Conservation (phyloP, 352 stramenopile genomes). For the Pythium brassicae region DNA sequence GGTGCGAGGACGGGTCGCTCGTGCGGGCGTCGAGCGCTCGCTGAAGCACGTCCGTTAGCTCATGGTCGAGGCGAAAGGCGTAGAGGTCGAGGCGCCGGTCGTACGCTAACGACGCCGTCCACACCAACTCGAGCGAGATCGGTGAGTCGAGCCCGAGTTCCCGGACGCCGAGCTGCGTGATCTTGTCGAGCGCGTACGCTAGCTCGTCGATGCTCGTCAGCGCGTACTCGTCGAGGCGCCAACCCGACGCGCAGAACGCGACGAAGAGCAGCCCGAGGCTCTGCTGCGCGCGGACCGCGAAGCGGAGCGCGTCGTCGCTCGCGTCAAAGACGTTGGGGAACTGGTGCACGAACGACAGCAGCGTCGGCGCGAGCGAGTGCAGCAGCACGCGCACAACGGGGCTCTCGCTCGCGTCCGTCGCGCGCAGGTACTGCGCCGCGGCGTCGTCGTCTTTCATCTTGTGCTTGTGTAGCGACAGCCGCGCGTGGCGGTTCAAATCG, state of each 20-base stretch:
- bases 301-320: conserved; percentile 17
- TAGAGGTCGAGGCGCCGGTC: conserved; percentile 14
- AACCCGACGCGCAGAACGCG: conserved; percentile 26
- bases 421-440: conserved; percentile 15
- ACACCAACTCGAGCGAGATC: conserved; percentile 11
- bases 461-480: conserved; percentile 44
- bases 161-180: conserved; percentile 16
- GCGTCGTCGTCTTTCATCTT: conserved; percentile 28
- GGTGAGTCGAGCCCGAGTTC: background rate
- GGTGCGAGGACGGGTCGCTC: background rate
- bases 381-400: conserved; percentile 35
- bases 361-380: conserved; percentile 32
- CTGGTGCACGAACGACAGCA: conserved; percentile 52
- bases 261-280: conserved; percentile 31
- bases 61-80: conserved; percentile 6
- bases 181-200: conserved; percentile 45
- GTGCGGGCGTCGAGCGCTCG: conserved; percentile 2
- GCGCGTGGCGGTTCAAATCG: conserved; percentile 38
- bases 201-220: conserved; percentile 36
- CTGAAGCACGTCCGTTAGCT: conserved; percentile 5
- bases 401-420: conserved; percentile 28
- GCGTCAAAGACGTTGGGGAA: conserved; percentile 43
- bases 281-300: conserved; percentile 18
- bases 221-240: conserved; percentile 22
- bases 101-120: conserved; percentile 5